Conservation (phyloP, 2,329 filamentous ascomycete genomes). For the Lachnellula willkommii region DNA sequence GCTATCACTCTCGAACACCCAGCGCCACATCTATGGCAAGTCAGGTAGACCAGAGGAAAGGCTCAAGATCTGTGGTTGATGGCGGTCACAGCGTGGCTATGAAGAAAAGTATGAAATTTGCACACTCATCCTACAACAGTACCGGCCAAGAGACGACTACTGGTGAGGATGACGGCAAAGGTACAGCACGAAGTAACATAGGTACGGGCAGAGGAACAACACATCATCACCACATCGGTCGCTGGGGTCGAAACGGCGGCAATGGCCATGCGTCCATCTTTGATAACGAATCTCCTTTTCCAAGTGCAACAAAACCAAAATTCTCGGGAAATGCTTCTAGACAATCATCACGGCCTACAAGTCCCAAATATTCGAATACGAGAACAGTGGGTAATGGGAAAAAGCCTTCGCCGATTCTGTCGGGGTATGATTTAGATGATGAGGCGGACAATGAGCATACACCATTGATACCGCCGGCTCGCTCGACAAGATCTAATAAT, state of each 20-base stretch:
- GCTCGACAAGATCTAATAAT: constrained; percentile 53
- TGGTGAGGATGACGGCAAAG: constrained; percentile 63
- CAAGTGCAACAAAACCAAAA: constrained; percentile 59
- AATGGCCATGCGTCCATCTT: constrained; percentile 67
- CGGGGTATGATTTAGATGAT: constrained; percentile 75
- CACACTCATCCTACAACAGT: constrained; percentile 64
- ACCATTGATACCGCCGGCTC: constrained; percentile 63
- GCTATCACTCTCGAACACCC: constrained; percentile 89
- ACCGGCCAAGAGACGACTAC: constrained; percentile 45
- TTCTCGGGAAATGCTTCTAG: constrained; percentile 52
- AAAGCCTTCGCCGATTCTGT: constrained; percentile 57
- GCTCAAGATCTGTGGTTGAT: constrained; percentile 58
- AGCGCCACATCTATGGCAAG: constrained; percentile 82
- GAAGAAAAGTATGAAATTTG: constrained; percentile 96
- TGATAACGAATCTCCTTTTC: constrained; percentile 73
- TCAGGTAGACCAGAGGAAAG: constrained; percentile 52
- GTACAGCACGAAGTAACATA: constrained; percentile 53
- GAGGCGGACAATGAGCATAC: constrained; percentile 83
- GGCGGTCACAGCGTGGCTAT: constrained; percentile 57
- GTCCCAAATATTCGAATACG: constrained; percentile 54
- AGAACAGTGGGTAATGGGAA: constrained; percentile 41
- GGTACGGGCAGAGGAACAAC: constrained; percentile 61
- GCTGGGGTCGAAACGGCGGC: constrained; percentile 65
- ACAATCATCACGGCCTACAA: constrained; percentile 62
- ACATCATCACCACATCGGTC: constrained; percentile 75